Conservation (phyloP, 805 yeast genomes). For the Metschnikowia bowlesiae region DNA sequence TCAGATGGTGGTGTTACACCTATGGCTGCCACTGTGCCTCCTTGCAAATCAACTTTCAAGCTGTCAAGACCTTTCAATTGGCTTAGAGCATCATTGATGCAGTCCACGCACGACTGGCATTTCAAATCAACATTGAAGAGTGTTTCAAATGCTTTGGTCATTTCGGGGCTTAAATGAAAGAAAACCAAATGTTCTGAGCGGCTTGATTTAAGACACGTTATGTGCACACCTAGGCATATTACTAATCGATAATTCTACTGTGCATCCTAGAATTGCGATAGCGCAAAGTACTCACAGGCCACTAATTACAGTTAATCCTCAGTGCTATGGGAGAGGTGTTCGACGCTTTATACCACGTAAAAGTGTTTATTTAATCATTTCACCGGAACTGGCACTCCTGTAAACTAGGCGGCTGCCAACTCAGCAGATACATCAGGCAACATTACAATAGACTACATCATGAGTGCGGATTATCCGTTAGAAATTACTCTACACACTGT, state of each 20-base stretch:
- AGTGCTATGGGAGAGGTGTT: too few species aligned
- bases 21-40: slow-evolving; percentile 60
- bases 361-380: too few species aligned
- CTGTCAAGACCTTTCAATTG: slow-evolving; percentile 47
- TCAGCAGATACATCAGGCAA: too few species aligned
- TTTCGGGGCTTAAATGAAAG: neutral
- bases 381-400: too few species aligned
- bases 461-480: too few species aligned
- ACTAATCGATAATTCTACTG: neutral
- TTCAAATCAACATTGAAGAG: slow-evolving; percentile 85
- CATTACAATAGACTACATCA: too few species aligned
- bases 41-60: slow-evolving; percentile 52
- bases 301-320: too few species aligned
- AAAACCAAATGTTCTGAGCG: neutral
- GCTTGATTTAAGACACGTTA: neutral
- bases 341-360: too few species aligned
- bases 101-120: slow-evolving; percentile 66
- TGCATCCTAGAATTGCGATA: neutral
- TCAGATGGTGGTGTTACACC: slow-evolving; percentile 75
- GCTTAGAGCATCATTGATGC: slow-evolving; percentile 52
- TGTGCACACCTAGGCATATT: neutral
- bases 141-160: slow-evolving; percentile 42
- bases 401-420: too few species aligned
- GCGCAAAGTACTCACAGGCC: neutral
- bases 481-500: too few species aligned